phyloP scores from a whole-genome alignment of 2,329 filamentous ascomycete genomes.

The Calonectria pauciramosa region DNA sequence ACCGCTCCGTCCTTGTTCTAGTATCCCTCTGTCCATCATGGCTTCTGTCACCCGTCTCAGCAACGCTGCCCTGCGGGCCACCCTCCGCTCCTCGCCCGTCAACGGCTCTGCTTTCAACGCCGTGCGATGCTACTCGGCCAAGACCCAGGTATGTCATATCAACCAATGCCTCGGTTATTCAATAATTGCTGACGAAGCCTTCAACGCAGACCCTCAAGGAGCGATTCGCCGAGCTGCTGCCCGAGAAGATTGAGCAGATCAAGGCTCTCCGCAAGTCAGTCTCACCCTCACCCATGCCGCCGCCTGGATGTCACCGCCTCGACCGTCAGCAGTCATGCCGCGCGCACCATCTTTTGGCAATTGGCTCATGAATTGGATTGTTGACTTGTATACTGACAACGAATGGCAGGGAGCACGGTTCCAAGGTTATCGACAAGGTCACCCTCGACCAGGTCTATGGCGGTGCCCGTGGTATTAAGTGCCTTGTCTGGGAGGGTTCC shows the following conservation, averaged over 20 bases:
- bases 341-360: conserved; percentile 9
- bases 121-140: conserved; percentile 92
- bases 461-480: conserved; percentile 99
- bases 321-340: conserved; percentile 21
- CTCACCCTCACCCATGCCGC: conserved; percentile 25
- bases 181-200: conserved; percentile 25
- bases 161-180: conserved; percentile 21
- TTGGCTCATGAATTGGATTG: conserved; percentile 4
- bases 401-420: conserved; percentile 83
- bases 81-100: conserved; percentile 76
- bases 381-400: conserved; percentile 34
- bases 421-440: conserved; percentile 96
- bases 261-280: conserved; percentile 97
- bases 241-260: conserved; percentile 98
- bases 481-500: conserved; percentile 98
- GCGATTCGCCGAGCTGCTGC: conserved; percentile 95
- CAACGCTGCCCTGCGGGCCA: conserved; percentile 85
- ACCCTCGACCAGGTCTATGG: conserved; percentile 99
- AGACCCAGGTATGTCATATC: conserved; percentile 79
- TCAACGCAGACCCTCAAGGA: conserved; percentile 88
- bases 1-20: conserved; percentile 45
- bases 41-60: conserved; percentile 86
- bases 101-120: conserved; percentile 83
- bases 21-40: conserved; percentile 68
- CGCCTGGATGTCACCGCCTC: conserved; percentile 30